Evolutionary conservation across 805 yeast genomes (phyloP).

Genomic region (Nakazawaea pomicola): DNA sequence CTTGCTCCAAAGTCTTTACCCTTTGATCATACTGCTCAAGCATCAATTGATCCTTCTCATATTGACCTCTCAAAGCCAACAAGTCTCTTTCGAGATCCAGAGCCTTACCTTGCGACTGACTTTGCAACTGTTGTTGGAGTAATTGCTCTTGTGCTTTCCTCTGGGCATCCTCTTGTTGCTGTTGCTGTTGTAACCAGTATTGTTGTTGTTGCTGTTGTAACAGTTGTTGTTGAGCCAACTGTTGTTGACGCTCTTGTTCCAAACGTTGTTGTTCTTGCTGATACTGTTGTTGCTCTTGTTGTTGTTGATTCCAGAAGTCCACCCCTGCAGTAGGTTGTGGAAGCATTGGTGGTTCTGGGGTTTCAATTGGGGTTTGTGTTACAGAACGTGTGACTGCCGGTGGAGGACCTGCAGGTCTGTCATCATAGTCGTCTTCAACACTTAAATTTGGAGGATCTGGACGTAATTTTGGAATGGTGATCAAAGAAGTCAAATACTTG

Average conservation of each 20-base stretch:
- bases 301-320: constrained; percentile 37
- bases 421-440: constrained; percentile 37
- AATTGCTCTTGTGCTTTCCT: constrained; percentile 66
- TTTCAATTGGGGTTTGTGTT: constrained; percentile 29
- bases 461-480: constrained; percentile 70
- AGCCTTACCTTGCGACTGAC: constrained; percentile 72
- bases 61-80: constrained; percentile 68
- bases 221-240: constrained; percentile 61
- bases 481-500: constrained; percentile 72
- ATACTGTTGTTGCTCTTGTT: constrained; percentile 45
- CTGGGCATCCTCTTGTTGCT: constrained; percentile 63
- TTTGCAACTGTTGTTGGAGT: constrained; percentile 60
- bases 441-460: constrained; percentile 55
- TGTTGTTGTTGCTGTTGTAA: constrained; percentile 67
- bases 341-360: constrained; percentile 42
- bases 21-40: constrained; percentile 84
- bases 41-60: constrained; percentile 78
- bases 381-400: no score
- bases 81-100: constrained; percentile 81
- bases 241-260: constrained; percentile 59
- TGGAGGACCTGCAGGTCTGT: constrained; percentile 25
- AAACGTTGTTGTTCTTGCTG: constrained; percentile 57
- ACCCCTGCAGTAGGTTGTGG: constrained; percentile 52
- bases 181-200: constrained; percentile 70
- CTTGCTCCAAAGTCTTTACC: constrained; percentile 76